Evolutionary conservation across 495 filamentous ascomycete species (phyloP).

Genomic region (Hypoxylon cercidicola): DNA sequence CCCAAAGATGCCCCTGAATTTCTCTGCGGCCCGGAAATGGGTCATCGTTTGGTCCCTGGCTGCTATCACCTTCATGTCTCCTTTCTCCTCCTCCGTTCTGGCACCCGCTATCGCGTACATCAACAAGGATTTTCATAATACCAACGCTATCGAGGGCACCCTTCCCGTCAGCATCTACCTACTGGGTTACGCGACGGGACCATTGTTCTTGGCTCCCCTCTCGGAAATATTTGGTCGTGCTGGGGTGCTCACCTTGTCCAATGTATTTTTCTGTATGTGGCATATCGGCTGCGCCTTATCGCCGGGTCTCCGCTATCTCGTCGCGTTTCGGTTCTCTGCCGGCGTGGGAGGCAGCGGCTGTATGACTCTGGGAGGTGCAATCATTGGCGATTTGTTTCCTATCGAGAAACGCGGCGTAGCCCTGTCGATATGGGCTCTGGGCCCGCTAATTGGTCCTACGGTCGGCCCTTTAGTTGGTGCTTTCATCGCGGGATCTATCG

Average conservation of each 20-base stretch:
- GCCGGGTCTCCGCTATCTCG: slow-evolving; percentile 65
- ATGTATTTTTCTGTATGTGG: slow-evolving; percentile 74
- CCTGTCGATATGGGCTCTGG: slow-evolving; percentile 61
- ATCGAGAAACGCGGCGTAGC: slow-evolving; percentile 66
- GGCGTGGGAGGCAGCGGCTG: slow-evolving; percentile 69
- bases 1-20: slow-evolving; percentile 78
- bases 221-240: slow-evolving; percentile 80
- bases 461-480: slow-evolving; percentile 63
- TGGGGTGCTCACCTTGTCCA: slow-evolving; percentile 68
- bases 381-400: slow-evolving; percentile 67
- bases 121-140: slow-evolving; percentile 62
- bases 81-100: slow-evolving; percentile 73
- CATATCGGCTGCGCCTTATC: slow-evolving; percentile 76
- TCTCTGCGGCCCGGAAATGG: slow-evolving; percentile 71
- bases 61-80: slow-evolving; percentile 68
- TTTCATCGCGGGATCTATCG: slow-evolving; percentile 61
- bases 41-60: slow-evolving; percentile 64
- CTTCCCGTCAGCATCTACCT: slow-evolving; percentile 57
- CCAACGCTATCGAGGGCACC: slow-evolving; percentile 43
- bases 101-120: slow-evolving; percentile 67
- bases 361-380: slow-evolving; percentile 63
- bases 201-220: slow-evolving; percentile 66
- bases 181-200: slow-evolving; percentile 56
- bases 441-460: slow-evolving; percentile 53
- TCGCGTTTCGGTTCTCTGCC: slow-evolving; percentile 72